Evolutionary conservation across 305 asterid species (phyloP), one percentile per base, ranked within the genome.

Genomic region (Fraxinus paxiana): DNA sequence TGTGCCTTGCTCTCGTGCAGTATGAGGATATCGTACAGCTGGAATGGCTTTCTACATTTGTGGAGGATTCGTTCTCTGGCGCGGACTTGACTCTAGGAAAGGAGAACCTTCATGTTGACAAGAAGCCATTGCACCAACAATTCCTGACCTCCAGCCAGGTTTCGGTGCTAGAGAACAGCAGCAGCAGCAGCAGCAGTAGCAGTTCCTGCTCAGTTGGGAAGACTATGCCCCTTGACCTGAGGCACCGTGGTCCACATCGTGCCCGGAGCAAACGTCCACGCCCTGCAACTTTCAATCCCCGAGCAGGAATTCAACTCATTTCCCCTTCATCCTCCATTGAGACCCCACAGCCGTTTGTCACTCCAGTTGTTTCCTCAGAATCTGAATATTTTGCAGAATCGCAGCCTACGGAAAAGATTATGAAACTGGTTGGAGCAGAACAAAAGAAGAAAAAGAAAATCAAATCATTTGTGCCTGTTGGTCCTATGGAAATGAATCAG

Each of bases 221-320:
- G 84, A 80, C 86, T 15, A 18, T 87, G 72, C 95, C 56, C 2
- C 90, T 89, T 15, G 80, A 88, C 86, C 89, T 90, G 2, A 82
- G 72, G 41, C 91, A 87, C 5, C 93, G 88, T 0, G 96, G 94
- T 15, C 81, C 95, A 1, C 99, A 96, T 51, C 95, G 97, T 10
- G 99, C 99, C 1, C 91, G 98, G 7, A 94, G 94, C 88, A 96
- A 96, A 77, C 98, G 99, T 17, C 95, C 98, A 2, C 94, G 97
- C 4, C 97, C 98, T 0, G 70, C 96, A 3, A 81, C 93, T 0
- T 96, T 96, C 78, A 92, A 88, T 65, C 97, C 97, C 0, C 84
- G 91, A 8, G 81, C 93, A 0, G 90, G 83, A 4, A 90, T 91
- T 31, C 93, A 88, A n/a, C 93, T 87, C 41, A 78, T 87, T 31